These are phyloP conservation scores for Mycena belliarum DNA, from an alignment of 768 basidiomycete genomes.

Conservation along the genomic window DNA sequence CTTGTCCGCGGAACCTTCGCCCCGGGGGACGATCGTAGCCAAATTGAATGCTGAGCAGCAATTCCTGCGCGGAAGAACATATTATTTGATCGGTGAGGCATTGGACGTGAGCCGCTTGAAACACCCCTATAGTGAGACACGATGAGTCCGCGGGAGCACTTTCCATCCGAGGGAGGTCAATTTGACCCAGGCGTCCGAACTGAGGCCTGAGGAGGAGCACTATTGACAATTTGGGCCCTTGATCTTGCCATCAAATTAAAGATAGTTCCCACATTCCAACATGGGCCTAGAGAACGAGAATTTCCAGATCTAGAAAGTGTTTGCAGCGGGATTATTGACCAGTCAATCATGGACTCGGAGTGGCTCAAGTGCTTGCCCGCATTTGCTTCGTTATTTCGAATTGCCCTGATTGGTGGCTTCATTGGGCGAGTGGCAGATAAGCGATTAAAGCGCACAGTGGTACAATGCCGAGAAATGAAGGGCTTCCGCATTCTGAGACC, in stretches of 20 bases:
- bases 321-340: too few relatives aligned
- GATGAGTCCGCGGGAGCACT: too few relatives aligned
- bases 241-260: not conserved
- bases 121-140: conserved; percentile 6
- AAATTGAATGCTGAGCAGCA: not conserved
- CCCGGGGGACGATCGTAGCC: not conserved
- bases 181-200: not conserved
- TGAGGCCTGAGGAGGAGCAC: too few relatives aligned
- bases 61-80: not conserved
- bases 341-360: not conserved
- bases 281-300: too few relatives aligned
- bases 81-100: conserved; percentile 2
- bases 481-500: not conserved
- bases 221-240: not conserved
- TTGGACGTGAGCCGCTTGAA: conserved; percentile 14
- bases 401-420: too few relatives aligned
- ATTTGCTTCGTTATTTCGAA: too few relatives aligned
- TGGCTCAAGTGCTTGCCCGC: too few relatives aligned
- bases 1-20: conserved; percentile 2
- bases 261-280: too few relatives aligned
- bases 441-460: too few relatives aligned
- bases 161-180: not conserved
- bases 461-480: not conserved
- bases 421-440: too few relatives aligned
- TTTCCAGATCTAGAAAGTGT: too few relatives aligned